Evolutionary conservation across 2,329 filamentous ascomycete species (phyloP).

Genomic region (Pseudocercospora musae): DNA sequence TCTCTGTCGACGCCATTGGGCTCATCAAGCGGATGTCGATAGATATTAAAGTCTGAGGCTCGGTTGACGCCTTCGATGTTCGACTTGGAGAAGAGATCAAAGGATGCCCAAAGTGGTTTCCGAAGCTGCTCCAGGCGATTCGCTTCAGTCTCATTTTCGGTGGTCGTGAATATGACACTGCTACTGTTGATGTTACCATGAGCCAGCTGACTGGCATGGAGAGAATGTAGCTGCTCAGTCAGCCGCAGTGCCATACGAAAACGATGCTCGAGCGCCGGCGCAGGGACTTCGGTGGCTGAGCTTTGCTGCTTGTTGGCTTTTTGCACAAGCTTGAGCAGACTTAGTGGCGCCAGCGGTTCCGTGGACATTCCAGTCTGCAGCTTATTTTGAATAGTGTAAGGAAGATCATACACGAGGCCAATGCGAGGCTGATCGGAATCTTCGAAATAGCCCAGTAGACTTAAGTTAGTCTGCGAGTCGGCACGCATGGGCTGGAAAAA

Average conservation of each 20-base stretch:
- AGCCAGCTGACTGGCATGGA: conserved; percentile 66
- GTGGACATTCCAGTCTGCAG: conserved; percentile 41
- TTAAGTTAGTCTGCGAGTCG: conserved; percentile 46
- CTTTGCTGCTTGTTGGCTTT: conserved; percentile 44
- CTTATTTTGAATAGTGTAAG: conserved; percentile 48
- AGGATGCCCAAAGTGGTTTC: conserved; percentile 67
- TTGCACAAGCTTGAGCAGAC: conserved; percentile 48
- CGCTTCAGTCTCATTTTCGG: conserved; percentile 47
- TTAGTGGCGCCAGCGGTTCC: conserved; percentile 37
- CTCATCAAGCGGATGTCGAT: conserved; percentile 61
- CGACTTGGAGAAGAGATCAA: conserved; percentile 66
- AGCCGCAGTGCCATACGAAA: conserved; percentile 72
- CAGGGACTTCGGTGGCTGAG: conserved; percentile 38
- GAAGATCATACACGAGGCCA: conserved; percentile 72
- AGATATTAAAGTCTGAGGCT: conserved; percentile 53
- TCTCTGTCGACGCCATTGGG: conserved; percentile 38
- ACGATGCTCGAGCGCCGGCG: conserved; percentile 70
- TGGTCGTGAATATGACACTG: conserved; percentile 64
- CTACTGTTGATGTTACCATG: conserved; percentile 68
- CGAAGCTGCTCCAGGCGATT: conserved; percentile 54
- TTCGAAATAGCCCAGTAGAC: conserved; percentile 68
- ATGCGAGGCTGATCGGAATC: conserved; percentile 66
- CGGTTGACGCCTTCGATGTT: conserved; percentile 47
- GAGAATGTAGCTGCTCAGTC: conserved; percentile 67
- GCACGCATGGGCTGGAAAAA: conserved; percentile 33